Base-by-base conservation (phyloP, 2,329 filamentous ascomycete genomes). In the Nothophoma quercina region DNA sequence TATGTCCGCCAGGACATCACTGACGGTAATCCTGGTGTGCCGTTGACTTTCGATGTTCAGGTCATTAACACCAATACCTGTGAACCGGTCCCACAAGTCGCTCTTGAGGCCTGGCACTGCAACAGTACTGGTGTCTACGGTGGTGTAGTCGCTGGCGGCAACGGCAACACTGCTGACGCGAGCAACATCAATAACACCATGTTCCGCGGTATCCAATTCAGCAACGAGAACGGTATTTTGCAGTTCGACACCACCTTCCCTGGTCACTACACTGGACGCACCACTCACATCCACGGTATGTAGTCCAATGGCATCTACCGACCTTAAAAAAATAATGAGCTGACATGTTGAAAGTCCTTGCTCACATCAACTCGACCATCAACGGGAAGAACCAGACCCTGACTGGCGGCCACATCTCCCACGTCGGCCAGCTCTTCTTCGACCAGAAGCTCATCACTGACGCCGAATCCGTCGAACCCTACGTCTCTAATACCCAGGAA, bases 371-470 rank as follows among this genome's bases (percentile, higher is more conserved):
- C 55, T 56, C 51, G 15, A 72, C 69, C 40, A 39, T 76, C 5
- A 54, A 49, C 34, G 52, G 72, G 22, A 25, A 35, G 25, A 83
- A 80, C 63, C 79, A 78, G 35, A 81, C 81, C 48, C 75, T 82
- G 50, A 70, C 72, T 21, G 80, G 77, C 55, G 75, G 76, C 8
- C 74, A 71, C 44, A 76, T 82, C 46, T 78, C 81, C 10, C 84
- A 88, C 72, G 78, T 88, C 40, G 85, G 85, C 18, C 85, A 88
- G 65, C 59, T 85, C 28, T 88, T 85, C 79, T 87, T 85, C 51
- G 84, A 88, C 70, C 81, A 87, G 67, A 74, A 77, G 47, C 79
- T 88, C 4, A 80, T 83, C 62, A 59, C 60, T 28, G 58, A 71
- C 15, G 82, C 86, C 47, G 79, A 84, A 55, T 62, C 67, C 3